These are phyloP conservation scores for Calonectria fujianensis DNA, from an alignment of 2,329 filamentous ascomycete species.

Conservation along the genomic window DNA sequence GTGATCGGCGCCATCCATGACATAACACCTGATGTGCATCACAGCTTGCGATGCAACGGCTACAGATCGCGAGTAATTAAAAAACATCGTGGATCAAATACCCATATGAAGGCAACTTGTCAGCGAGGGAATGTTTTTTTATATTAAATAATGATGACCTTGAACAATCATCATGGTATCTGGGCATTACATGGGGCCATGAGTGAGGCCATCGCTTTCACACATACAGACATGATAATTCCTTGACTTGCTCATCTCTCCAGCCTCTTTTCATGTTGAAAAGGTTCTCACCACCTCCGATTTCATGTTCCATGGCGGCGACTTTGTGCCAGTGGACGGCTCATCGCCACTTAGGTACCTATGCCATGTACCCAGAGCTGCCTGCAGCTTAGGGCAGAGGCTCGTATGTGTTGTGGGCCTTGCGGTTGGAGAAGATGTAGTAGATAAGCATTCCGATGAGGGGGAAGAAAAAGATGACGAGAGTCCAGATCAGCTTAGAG, in stretches of 20 bases:
- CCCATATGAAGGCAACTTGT: not conserved
- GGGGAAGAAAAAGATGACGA: slow-evolving; percentile 79
- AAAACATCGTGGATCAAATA: not conserved
- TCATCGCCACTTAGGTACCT: not conserved
- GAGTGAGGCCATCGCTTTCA: not conserved
- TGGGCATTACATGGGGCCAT: not conserved
- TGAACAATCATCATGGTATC: not conserved
- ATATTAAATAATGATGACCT: not conserved
- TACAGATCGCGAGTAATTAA: not conserved
- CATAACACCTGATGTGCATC: not conserved
- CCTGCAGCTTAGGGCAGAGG: not conserved
- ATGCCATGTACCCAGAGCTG: not conserved
- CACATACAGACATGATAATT: not conserved
- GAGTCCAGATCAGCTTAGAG: slow-evolving; percentile 77
- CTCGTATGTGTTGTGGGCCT: slow-evolving; percentile 65
- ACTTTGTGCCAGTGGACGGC: not conserved
- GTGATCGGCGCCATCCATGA: not conserved
- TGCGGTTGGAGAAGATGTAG: slow-evolving; percentile 78
- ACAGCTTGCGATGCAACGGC: not conserved
- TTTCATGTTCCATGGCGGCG: not conserved
- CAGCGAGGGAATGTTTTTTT: not conserved
- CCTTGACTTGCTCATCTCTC: not conserved
- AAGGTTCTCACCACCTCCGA: not conserved
- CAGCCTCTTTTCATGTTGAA: not conserved
- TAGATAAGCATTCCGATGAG: slow-evolving; percentile 77